Conservation (phyloP, 2,329 filamentous ascomycete species). For the Trichoderma breve region DNA sequence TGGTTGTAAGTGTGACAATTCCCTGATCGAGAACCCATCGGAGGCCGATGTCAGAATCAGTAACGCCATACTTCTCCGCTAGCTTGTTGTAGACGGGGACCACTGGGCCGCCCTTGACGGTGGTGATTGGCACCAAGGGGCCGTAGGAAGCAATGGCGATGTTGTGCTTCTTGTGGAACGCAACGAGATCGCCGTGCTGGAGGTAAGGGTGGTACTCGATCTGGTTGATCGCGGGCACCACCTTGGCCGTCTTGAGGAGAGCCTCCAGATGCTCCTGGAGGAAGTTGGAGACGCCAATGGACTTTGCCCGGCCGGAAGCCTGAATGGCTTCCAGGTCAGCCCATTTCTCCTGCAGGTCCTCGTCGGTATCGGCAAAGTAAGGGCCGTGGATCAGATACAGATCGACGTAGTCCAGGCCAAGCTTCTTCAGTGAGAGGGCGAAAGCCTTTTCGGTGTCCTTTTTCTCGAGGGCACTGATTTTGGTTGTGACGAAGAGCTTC, state of each 20-base stretch:
- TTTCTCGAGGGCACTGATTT: constrained; percentile 45
- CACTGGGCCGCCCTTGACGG: constrained; percentile 51
- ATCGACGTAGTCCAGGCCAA: constrained; percentile 70
- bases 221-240: constrained; percentile 71
- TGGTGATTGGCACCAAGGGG: constrained; percentile 52
- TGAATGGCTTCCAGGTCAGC: constrained; percentile 64
- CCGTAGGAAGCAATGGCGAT: constrained; percentile 58
- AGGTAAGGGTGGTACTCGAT: constrained; percentile 79
- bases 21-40: constrained; percentile 62
- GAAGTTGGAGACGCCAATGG: constrained; percentile 80
- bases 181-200: constrained; percentile 59
- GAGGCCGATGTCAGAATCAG: constrained; percentile 54
- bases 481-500: constrained; percentile 67
- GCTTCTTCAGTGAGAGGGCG: constrained; percentile 58
- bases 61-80: constrained; percentile 58
- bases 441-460: constrained; percentile 51
- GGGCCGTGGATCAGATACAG: constrained; percentile 65
- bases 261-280: constrained; percentile 53
- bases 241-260: constrained; percentile 56
- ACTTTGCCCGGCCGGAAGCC: constrained; percentile 61
- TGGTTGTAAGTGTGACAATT: constrained; percentile 59
- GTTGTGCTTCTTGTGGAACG: constrained; percentile 54
- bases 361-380: constrained; percentile 48
- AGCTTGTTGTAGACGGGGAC: constrained; percentile 50
- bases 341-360: constrained; percentile 59